phyloP scores from a whole-genome alignment of 2,329 filamentous ascomycete genomes.

The Cercospora sojina region DNA sequence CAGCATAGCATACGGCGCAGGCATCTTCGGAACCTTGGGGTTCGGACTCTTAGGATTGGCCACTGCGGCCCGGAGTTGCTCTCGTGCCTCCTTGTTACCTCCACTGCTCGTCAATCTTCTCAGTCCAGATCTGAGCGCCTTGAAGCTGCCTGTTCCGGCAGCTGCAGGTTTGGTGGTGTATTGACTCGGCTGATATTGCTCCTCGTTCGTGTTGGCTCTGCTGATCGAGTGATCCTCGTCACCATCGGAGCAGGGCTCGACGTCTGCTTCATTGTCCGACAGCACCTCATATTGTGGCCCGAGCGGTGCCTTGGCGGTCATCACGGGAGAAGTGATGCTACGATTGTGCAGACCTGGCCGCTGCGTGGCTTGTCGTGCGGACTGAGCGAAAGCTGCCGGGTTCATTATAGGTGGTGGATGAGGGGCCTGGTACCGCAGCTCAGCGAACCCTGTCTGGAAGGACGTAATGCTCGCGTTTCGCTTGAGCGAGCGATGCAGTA shows the following conservation, averaged over 20 bases:
- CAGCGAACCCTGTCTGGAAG: constrained; percentile 86
- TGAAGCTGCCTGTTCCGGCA: constrained; percentile 34
- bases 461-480: constrained; percentile 69
- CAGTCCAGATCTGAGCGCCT: constrained; percentile 57
- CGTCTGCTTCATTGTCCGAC: constrained; percentile 72
- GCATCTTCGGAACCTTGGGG: constrained; percentile 51
- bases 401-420: constrained; percentile 53
- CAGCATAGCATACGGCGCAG: constrained; percentile 39
- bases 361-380: constrained; percentile 29
- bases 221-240: constrained; percentile 65
- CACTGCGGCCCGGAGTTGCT: constrained; percentile 37
- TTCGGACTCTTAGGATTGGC: constrained; percentile 44
- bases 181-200: constrained; percentile 20
- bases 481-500: constrained; percentile 76
- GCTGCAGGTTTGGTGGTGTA: constrained; percentile 40
- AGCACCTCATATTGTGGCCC: constrained; percentile 59
- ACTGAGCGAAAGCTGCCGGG: constrained; percentile 55
- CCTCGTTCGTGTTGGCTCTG: constrained; percentile 36
- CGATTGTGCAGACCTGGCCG: constrained; percentile 73
- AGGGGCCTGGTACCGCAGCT: constrained; percentile 57
- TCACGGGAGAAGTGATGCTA: constrained; percentile 77
- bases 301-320: constrained; percentile 50
- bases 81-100: constrained; percentile 40
- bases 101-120: constrained; percentile 61
- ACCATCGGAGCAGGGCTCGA: constrained; percentile 74